Base-by-base conservation (phyloP, 208 protist genomes). In the Leishmania braziliensis region DNA sequence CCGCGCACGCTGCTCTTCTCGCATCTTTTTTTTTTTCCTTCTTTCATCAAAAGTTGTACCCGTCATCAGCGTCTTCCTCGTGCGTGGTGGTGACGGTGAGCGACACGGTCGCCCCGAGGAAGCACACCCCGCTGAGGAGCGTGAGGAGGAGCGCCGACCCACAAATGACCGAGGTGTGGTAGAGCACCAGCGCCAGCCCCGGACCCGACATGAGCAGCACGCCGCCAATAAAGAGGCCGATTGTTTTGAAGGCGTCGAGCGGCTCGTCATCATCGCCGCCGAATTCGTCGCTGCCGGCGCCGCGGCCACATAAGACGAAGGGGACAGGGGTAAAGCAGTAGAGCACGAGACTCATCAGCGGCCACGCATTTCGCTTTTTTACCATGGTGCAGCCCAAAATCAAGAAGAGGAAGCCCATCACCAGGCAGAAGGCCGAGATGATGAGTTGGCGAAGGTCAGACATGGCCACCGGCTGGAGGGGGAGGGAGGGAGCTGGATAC, bases 211-310 rank as follows among this genome's bases (percentile, higher is more conserved):
- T 82, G 33, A 89, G 65, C n/a, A 91, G 66, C n/a, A 86, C 72
- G 46, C 94, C 94, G 20, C 89, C 88, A 4, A 95, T 16, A 70
- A 97, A 97, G 56, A 93, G 82, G 2, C 91, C 89, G 29, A 91
- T 51, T 9, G 78, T 81, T 72, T 90, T 86, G 62, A 92, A 79
- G 74, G 75, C 58, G 69, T 88, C 85, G 26, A 86, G 79, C 26
- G 75, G 75, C 56, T 79, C 80, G 33, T 81, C 77, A 54, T 88
- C 87, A 60, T 82, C 62, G 51, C 78, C 80, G 60, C 8, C 72
- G 51, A 80, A 85, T 71, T 62, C 66, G 69, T 77, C 70, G 65
- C 75, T 81, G 62, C 56, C 66, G 50, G 68, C 56, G 46, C 75
- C 48, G 69, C 70, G 62, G 51, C 88, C 85, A 81, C 89, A 95